Base-by-base conservation (phyloP, 148 eudicot genomes). In the Camellia granthamiana region DNA sequence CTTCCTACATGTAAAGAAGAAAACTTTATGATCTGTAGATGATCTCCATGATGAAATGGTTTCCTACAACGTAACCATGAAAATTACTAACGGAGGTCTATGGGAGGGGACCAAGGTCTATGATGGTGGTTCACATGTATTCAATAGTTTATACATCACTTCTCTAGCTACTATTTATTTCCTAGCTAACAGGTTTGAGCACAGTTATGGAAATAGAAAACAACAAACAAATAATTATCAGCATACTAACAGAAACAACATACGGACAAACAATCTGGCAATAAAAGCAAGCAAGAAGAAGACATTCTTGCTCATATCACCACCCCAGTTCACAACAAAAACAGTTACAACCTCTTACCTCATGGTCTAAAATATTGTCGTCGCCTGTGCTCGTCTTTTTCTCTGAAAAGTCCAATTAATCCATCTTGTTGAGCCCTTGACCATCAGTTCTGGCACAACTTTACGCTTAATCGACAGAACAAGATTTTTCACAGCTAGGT, bases 221-320 rank as follows among this genome's bases (percentile, higher is more conserved):
- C 60, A 69, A 68, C 19, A 56, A 55, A 78, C 41, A 21, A n/a
- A 4, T 11, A 64, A 77, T 77, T 21, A 76, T 64, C 15, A 58
- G n/a, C 49, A 51, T 8, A 9, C 46, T 23, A 69, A 51, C 41
- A 44, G 55, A 68, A 75, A 83, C 75, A 79, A 74, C 68, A 65
- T 73, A 44, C 75, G 55, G 61, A 81, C 79, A 72, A 70, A 77
- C 74, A 46, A 69, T 62, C 60, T 69, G 21, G 59, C 82, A 74
- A 74, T 13, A 74, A 74, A 70, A 83, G 75, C 82, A 67, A 83
- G 69, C 38, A 66, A 52, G 69, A 83, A 75, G 77, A 74, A 19
- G 64, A 44, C 80, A 56, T 72, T 72, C 80, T 69, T 23, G 23
- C 55, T 77, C 49, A 68, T 30, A 41, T 12, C 52, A 67, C 43